These are phyloP conservation scores for Inonotus obliquus DNA, from an alignment of 1,284 basidiomycete genomes.

Conservation along the genomic window DNA sequence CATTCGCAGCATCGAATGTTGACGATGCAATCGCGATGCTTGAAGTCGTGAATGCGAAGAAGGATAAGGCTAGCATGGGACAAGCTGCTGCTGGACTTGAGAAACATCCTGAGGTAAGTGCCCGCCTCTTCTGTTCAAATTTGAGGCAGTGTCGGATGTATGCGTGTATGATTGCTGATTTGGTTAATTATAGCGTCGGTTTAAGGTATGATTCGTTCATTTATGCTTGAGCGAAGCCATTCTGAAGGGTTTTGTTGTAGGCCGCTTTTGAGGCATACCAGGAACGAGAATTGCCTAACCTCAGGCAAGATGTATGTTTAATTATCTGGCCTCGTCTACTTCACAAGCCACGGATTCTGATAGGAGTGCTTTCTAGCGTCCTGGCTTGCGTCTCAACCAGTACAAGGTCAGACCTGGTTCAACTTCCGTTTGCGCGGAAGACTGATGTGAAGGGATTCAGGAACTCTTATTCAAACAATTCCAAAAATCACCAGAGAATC, in stretches of 20 bases:
- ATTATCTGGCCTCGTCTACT: background rate
- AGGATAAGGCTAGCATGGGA: conserved; percentile 88
- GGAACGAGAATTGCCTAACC: conserved; percentile 79
- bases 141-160: background rate
- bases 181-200: conserved; percentile 56
- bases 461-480: conserved; percentile 77
- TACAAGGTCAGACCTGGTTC: conserved; percentile 56
- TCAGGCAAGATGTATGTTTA: conserved; percentile 63
- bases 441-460: conserved; percentile 31
- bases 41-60: conserved; percentile 85
- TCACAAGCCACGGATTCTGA: conserved; percentile 16
- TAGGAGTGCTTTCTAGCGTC: conserved; percentile 45
- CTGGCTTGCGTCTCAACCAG: conserved; percentile 80
- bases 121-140: background rate
- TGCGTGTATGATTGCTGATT: conserved; percentile 15
- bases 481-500: conserved; percentile 88
- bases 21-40: conserved; percentile 92
- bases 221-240: background rate
- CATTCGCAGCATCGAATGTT: conserved; percentile 80
- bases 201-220: conserved; percentile 51
- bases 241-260: conserved; percentile 30
- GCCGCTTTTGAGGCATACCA: conserved; percentile 91
- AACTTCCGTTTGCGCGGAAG: conserved; percentile 17
- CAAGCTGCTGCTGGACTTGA: conserved; percentile 83
- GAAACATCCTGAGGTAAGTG: conserved; percentile 86